Base-by-base conservation (phyloP, 441 rosid genomes). In the Gossypium gossypioides region DNA sequence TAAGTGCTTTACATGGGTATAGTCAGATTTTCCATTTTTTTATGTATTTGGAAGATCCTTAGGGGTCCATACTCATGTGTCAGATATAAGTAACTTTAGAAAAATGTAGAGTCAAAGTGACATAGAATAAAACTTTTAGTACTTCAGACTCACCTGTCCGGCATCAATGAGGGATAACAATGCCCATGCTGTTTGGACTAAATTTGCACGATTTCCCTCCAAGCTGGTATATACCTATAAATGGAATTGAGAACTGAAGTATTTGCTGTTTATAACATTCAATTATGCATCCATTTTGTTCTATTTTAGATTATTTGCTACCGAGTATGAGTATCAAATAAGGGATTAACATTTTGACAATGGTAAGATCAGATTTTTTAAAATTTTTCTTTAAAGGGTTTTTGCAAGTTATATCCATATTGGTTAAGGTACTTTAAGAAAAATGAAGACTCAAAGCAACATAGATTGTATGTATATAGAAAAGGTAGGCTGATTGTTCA, bases 171-270 rank as follows among this genome's bases (percentile, higher is more conserved):
- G 77, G 46, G 84, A 75, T 67, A 81, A 68, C 71, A 83, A 40
- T 27, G 84, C 86, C 86, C 86, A 83, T 2, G 86, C 74, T 73
- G 86, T 81, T 0, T 83, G 84, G 27, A 83, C 86, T 50, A 81
- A 57, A 64, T 79, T 81, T 37, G 84, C 73, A 0, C 80, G 78
- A 57, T 77, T 68, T 24, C 76, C 80, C 57, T 77, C 69, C 48
- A 75, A 70, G 51, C 81, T 83, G 16, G 81, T 83, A 55, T 81
- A 83, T 22, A 75, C 82, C 84, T 83, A 52, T 69, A 48, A 55
- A 57, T 13, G n/a, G 3, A 70, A 19, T 6, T 40, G 9, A 34
- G 60, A 34, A 64, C 52, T 37, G 42, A 19, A 34, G 16, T 27
- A 9, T 52, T 62, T 10, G 21, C 21, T 59, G 6, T 13, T 27